Conservation (phyloP, 768 basidiomycete genomes). For the Kwoniella dendrophila region DNA sequence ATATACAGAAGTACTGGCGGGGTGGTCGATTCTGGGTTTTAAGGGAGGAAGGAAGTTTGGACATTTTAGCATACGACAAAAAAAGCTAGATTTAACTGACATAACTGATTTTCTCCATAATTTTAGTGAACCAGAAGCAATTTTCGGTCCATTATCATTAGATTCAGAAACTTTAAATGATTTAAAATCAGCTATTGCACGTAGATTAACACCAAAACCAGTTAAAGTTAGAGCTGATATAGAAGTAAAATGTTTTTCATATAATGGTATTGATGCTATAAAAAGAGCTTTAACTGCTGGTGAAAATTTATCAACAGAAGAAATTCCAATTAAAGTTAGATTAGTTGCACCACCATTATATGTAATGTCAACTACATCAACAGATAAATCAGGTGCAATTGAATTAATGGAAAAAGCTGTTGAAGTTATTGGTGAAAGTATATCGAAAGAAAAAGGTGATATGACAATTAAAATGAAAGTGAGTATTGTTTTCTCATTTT, state of each 20-base stretch:
- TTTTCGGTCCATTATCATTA: slow-evolving; percentile 72
- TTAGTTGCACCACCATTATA: slow-evolving; percentile 95
- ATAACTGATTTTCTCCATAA: background rate
- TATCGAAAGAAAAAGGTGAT: slow-evolving; percentile 80
- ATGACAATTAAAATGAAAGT: slow-evolving; percentile 97
- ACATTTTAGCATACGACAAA: no score
- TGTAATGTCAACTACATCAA: slow-evolving; percentile 91
- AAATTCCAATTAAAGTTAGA: slow-evolving; percentile 95
- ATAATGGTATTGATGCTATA: slow-evolving; percentile 94
- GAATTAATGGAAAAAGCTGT: slow-evolving; percentile 93
- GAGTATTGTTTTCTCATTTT: slow-evolving; percentile 10
- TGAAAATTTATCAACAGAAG: slow-evolving; percentile 78
- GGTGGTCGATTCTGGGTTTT: no score
- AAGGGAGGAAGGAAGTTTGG: no score
- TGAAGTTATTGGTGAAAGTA: slow-evolving; percentile 80
- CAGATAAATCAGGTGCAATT: slow-evolving; percentile 90
- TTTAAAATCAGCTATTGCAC: slow-evolving; percentile 81
- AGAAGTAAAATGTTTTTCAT: slow-evolving; percentile 93
- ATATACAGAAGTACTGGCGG: background rate
- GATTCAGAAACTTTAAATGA: slow-evolving; percentile 65
- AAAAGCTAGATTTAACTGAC: no score
- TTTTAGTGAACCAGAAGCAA: slow-evolving; percentile 71
- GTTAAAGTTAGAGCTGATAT: slow-evolving; percentile 98
- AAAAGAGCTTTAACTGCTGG: slow-evolving; percentile 86
- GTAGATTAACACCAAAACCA: slow-evolving; percentile 93